Conservation (phyloP, 352 stramenopile species). For the Thalassiosira delicatula region DNA sequence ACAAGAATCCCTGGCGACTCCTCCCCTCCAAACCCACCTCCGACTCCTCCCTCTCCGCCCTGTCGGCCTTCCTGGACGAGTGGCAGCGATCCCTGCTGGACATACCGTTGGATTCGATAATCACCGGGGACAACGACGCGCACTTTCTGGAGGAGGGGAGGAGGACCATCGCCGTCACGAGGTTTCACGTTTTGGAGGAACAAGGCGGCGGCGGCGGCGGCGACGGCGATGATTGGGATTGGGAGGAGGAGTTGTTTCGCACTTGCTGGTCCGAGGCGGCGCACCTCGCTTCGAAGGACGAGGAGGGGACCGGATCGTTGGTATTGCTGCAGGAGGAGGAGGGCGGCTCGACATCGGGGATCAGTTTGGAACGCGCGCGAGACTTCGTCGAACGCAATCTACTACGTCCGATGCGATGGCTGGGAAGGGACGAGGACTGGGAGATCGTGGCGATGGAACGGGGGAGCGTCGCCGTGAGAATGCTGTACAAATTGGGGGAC, state of each 20-base stretch:
- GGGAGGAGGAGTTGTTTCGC: conserved; percentile 60
- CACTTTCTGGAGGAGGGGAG: conserved; percentile 79
- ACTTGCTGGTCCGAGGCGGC: conserved; percentile 76
- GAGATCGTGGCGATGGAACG: conserved; percentile 72
- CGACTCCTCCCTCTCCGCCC: no score
- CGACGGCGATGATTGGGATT: conserved; percentile 35
- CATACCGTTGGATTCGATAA: no score
- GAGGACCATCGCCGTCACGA: conserved; percentile 65
- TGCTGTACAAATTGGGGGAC: conserved; percentile 73
- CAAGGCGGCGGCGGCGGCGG: conserved; percentile 10
- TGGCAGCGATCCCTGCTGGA: no score
- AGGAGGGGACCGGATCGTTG: conserved; percentile 64
- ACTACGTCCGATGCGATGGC: conserved; percentile 69
- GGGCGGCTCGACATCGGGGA: background rate
- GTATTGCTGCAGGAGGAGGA: conserved; percentile 52
- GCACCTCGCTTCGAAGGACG: conserved; percentile 49
- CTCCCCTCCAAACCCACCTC: no score
- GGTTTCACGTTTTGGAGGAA: conserved; percentile 69
- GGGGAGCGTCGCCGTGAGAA: conserved; percentile 59
- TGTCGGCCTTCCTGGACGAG: no score
- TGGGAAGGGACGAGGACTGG: conserved; percentile 65
- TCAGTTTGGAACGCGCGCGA: conserved; percentile 45
- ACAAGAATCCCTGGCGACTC: no score
- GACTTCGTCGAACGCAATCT: conserved; percentile 70
- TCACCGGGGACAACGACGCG: conserved; percentile 66